phyloP scores from a whole-genome alignment of 805 yeast species.

The Suhomyces xylopsoci region DNA sequence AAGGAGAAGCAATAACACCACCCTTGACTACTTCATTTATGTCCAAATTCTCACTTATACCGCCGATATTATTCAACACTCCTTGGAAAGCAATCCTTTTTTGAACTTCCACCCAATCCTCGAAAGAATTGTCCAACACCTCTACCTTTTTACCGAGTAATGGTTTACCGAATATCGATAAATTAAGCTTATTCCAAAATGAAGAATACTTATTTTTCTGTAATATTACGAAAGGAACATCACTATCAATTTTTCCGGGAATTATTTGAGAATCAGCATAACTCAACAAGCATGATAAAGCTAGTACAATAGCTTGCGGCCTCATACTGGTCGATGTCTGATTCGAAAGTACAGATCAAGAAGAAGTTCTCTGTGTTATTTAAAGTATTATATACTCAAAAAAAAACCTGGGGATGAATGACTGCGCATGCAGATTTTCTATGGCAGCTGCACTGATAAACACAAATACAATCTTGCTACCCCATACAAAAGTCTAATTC shows the following conservation, averaged over 20 bases:
- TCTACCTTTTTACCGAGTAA: not conserved
- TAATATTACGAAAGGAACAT: not conserved
- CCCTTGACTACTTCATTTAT: slow-evolving; percentile 51
- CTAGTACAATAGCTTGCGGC: not conserved
- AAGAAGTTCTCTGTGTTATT: not conserved
- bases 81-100: slow-evolving; percentile 39
- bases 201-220: not conserved
- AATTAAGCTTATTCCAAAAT: not conserved
- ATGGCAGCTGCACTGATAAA: not conserved
- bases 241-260: not conserved
- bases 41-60: slow-evolving; percentile 32
- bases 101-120: slow-evolving; percentile 49
- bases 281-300: not conserved
- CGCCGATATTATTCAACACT: slow-evolving; percentile 57
- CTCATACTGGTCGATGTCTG: not conserved
- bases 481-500: not conserved
- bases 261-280: not conserved
- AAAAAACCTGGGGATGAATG: not conserved
- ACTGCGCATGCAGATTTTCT: slow-evolving; percentile 4
- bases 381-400: not conserved
- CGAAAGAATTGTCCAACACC: slow-evolving; percentile 30
- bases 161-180: not conserved
- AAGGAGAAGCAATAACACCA: slow-evolving; percentile 83
- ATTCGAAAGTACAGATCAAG: not conserved
- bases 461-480: slow-evolving; percentile 1